Conservation (phyloP, 352 stramenopile genomes). For the Pythium volutum region DNA sequence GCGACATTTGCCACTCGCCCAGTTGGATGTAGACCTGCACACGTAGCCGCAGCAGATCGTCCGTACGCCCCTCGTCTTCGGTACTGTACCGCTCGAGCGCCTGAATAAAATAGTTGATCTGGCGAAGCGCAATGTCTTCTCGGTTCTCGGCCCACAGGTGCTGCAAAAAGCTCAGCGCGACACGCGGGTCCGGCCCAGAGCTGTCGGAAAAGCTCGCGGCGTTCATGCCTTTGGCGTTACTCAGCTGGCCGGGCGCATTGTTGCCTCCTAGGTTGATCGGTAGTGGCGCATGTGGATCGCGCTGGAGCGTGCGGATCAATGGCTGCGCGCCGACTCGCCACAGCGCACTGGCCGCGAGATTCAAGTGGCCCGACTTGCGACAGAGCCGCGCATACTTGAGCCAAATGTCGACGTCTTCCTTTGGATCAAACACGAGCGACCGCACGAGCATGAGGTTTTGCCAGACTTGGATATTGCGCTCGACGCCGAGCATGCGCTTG, state of each 20-base stretch:
- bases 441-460: conserved; percentile 95
- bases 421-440: conserved; percentile 87
- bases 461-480: conserved; percentile 92
- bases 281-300: conserved; percentile 57
- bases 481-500: conserved; percentile 92
- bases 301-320: conserved; percentile 77
- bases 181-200: conserved; percentile 66
- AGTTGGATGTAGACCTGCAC: conserved; percentile 86
- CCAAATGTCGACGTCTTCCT: conserved; percentile 92
- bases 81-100: conserved; percentile 68
- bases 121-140: conserved; percentile 77
- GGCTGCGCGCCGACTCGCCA: conserved; percentile 76
- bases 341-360: conserved; percentile 79
- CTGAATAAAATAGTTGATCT: conserved; percentile 85
- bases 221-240: conserved; percentile 5
- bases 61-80: conserved; percentile 43
- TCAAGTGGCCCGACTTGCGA: conserved; percentile 87
- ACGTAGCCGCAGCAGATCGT: conserved; percentile 72
- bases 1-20: conserved; percentile 82
- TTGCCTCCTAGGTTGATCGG: conserved; percentile 69
- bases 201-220: conserved; percentile 54
- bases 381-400: conserved; percentile 93
- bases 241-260: conserved; percentile 21
- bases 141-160: conserved; percentile 82
- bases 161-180: conserved; percentile 78